A percentile compares a stretch with the other conserved stretches of the same genome.
Evolutionary conservation across 805 yeast genomes (phyloP).

Genomic region (Hanseniaspora guilliermondii): DNA sequence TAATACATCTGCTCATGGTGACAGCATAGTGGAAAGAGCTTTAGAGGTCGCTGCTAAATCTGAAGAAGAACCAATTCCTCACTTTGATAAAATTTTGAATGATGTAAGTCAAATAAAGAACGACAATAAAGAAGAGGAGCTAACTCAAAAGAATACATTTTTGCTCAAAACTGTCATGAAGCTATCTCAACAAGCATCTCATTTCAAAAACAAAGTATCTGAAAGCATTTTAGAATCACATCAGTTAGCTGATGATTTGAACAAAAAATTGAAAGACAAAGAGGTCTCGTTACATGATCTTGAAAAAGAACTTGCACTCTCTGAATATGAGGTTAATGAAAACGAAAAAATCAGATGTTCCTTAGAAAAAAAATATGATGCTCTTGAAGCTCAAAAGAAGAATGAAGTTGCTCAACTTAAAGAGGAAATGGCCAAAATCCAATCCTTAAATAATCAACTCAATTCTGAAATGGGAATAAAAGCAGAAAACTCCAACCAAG

Average conservation of each 20-base stretch:
- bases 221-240: background rate
- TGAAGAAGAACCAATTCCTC: background rate
- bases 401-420: background rate
- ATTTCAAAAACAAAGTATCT: background rate
- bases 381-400: background rate
- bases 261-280: slow-evolving; percentile 20
- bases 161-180: background rate
- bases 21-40: background rate
- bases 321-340: slow-evolving; percentile 16
- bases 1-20: background rate
- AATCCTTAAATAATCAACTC: background rate
- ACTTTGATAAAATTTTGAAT: slow-evolving; percentile 5
- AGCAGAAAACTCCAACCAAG: background rate
- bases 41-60: background rate
- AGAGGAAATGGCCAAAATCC: background rate
- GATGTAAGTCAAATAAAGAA: background rate
- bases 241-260: slow-evolving; percentile 17
- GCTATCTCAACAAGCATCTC: slow-evolving; percentile 5
- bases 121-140: background rate
- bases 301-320: slow-evolving; percentile 18
- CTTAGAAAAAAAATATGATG: slow-evolving; percentile 15
- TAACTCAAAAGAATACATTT: slow-evolving; percentile 1
- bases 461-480: background rate
- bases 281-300: slow-evolving; percentile 18
- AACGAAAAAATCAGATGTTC: slow-evolving; percentile 12